Evolutionary conservation across 176 grass and related monocot species (phyloP), one percentile per base, ranked within the genome.

Genomic region (Bothriochloa decipiens): DNA sequence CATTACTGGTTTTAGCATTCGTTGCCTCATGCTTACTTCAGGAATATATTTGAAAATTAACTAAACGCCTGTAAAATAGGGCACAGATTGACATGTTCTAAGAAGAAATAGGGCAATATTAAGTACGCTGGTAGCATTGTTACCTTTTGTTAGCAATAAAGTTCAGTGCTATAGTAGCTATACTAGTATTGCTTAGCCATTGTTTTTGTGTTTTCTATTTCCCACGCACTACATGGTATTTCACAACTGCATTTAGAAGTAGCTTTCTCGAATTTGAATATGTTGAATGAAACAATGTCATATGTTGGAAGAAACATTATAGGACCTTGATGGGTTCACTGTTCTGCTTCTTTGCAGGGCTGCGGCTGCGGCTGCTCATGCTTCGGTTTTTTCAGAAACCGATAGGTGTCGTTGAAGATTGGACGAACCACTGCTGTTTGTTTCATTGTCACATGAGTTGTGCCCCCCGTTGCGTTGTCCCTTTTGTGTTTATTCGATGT

Each of bases 321-420:
- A 35, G 22, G 80, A 80, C n/a, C 47, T 8, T 68, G 15, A 14
- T 50, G 66, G 67, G 79, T 25, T 45, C 11, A 29, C 29, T 36
- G 25, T 37, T 11, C 11, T 46, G 45, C 11, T 77, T 4, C 58
- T 82, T 90, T 74, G 37, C 77, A 91, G n/a, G n/a, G 3, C 4
- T 35, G 33, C 33, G 4, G 89, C n/a, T n/a, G n/a, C n/a, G 77
- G 86, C 27, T 91, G 82, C 58, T 91, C 86, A 17, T 91, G 89
- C 82, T 91, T 88, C 46, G 8, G 89, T 66, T 91, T 86, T 86
- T 78, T 87, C 82, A 88, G 43, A 72, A 91, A 88, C 62, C 85
- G 66, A 91, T 27, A 72, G 47, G 42, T 46, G 43, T 46, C 43
- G 57, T 7, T 14, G 28, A 61, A 65, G 17, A 32, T 76, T 47